Base-by-base conservation (phyloP, 2,329 filamentous ascomycete species). In the Claviceps sorghi region DNA sequence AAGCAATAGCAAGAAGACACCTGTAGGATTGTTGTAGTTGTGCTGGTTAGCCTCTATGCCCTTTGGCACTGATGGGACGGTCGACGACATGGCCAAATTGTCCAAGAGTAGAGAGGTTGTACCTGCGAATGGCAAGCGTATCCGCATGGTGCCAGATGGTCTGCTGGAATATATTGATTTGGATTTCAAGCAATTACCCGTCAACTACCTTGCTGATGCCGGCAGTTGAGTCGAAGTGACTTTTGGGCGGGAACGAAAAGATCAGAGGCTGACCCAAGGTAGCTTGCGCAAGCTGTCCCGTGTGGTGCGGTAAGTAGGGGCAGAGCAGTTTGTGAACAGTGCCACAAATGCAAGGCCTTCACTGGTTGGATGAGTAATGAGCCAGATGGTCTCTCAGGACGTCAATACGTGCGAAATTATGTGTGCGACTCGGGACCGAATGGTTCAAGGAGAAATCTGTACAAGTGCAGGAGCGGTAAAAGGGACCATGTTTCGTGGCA, bases 1-100 rank as follows among this genome's bases (percentile, higher is more conserved):
- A 59, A 89, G 73, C 60, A 96, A 79, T 57, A 79, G 65, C 68
- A 80, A 68, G 68, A 85, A 91, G 58, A 77, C 75, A 65, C 80
- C 86, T 90, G 38, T 45, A 42, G n/a, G 29, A 46, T 38, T 38
- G 15, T 43, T 41, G 30, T 51, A 56, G 60, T 32, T 50, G 57
- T 61, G 48, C 60, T 43, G 52, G 32, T 51, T 38, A 42, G 48
- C 36, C 19, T 34, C 17, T 26, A 21, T 26, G 3, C 15, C 15
- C 29, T 32, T 47, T 22, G 21, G 26, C 26, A 26, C 3, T 26
- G 4, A 10, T 21, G 26, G 21, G 50, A 32, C 42, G 26, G 10
- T 40, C 21, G 48, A 11, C 15, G 22, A 30, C 32, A 38, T 49
- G 22, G 32, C 29, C 48, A 32, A 15, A n/a, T n/a, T 44, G 13